Evolutionary conservation across 139 green algal genomes (phyloP), one percentile per base, ranked within the genome.

Genomic region (Asterochloris sp.): DNA sequence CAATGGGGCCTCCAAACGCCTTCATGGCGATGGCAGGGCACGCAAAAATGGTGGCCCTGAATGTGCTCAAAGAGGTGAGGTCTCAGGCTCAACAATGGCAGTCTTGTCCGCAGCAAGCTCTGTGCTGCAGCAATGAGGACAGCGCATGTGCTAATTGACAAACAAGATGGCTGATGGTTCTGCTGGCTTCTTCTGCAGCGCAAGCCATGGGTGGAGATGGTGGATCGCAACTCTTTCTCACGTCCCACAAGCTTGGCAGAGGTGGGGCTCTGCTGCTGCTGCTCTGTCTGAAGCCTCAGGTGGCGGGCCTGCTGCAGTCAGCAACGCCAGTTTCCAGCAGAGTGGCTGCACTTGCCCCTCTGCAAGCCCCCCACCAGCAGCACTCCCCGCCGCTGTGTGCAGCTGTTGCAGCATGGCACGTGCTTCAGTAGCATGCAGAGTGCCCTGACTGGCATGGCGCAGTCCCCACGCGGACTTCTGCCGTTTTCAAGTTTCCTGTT

Each of bases 201-300:
- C 47, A 98, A 97, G 80, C 96, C 96, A 16, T 98, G 95, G 96
- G 79, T 69, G 0, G 96, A 99, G 83, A 77, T 98, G 64, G 60
- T 94, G 4, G 96, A 99, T 83, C 86, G 90, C 27, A 94, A 75
- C 23, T 79, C 90, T 0, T 94, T 98, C 73, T 87, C 87, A 27
- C 94, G 94, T 84, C 93, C 94, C 1, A 75, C 80, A n/a, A 93
- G 83, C 67, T 76, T 98, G 29, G 78, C 88, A 19, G 96, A 98
- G 86, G 92, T 94, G 74, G 0, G 2, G 27, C 66, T n/a, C n/a
- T 62, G 47, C n/a, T 79, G 68, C 12, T 60, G 73, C 26, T 17
- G 29, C 13, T 12, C n/a, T 11, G 27, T 63, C 4, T 15, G 29
- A 17, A 13, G 13, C 27, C 62, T 29, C 73, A 78, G 54, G 26